Evolutionary conservation across 1,139 yeast species (phyloP).

Genomic region (Spathaspora sp.): DNA sequence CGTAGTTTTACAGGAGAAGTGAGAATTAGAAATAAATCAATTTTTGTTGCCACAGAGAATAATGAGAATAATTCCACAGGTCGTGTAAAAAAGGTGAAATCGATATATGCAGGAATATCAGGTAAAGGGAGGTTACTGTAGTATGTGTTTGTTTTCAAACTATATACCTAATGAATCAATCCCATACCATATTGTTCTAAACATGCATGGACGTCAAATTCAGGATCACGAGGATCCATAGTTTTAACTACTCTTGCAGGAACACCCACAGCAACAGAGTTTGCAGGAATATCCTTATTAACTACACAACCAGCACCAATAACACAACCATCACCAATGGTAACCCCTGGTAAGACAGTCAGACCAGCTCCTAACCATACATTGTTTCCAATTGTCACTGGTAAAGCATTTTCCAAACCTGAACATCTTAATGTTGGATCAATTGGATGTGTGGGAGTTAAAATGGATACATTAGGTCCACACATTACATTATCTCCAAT

Average conservation of each 20-base stretch:
- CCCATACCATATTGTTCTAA: constrained; percentile 14
- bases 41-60: constrained; percentile 1
- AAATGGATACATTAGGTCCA: constrained; percentile 63
- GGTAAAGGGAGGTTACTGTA: too few relatives aligned
- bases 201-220: constrained; percentile 11
- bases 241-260: constrained; percentile 54
- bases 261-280: constrained; percentile 55
- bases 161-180: constrained; percentile 43
- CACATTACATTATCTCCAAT: constrained; percentile 60
- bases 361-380: constrained; percentile 67
- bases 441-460: constrained; percentile 64
- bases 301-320: constrained; percentile 72
- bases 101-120: neutral
- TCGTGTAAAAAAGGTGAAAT: neutral
- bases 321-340: constrained; percentile 61
- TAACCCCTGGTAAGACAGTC: constrained; percentile 62
- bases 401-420: constrained; percentile 52
- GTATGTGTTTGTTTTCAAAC: too few relatives aligned
- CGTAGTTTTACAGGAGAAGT: too few relatives aligned
- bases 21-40: neutral
- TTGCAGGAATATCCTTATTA: constrained; percentile 51
- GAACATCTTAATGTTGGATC: constrained; percentile 47
- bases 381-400: constrained; percentile 58
- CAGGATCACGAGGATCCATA: constrained; percentile 18
- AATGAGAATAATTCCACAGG: neutral